These are phyloP conservation scores for Sugiyamaella xylanicola DNA, from an alignment of 1,139 yeast species.

Conservation along the genomic window DNA sequence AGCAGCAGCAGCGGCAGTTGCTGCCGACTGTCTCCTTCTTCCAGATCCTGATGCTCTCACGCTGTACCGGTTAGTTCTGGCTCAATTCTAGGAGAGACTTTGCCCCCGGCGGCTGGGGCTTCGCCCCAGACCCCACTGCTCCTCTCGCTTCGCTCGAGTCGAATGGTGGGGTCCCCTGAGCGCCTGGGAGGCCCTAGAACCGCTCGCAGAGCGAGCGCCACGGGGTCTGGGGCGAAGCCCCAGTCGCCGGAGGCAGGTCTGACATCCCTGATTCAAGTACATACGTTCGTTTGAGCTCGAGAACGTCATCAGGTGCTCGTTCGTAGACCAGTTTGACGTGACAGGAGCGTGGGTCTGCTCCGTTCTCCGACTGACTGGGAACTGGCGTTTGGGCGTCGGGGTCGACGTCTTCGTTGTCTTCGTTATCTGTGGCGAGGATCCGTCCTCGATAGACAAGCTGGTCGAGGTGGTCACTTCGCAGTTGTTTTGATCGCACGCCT, in stretches of 20 bases:
- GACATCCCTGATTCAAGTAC: conserved; percentile 20
- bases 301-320: conserved; percentile 50
- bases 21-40: background rate
- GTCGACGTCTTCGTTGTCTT: conserved; percentile 31
- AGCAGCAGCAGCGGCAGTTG: conserved; percentile 12
- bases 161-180: background rate
- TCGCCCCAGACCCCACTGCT: background rate
- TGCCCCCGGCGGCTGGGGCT: conserved; percentile 3
- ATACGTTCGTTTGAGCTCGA: conserved; percentile 36
- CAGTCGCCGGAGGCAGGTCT: background rate
- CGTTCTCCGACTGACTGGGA: conserved; percentile 18
- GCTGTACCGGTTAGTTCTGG: conserved; percentile 9
- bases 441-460: conserved; percentile 84
- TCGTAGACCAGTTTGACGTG: conserved; percentile 82
- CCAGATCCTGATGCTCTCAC: conserved; percentile 16
- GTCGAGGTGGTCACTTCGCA: conserved; percentile 71
- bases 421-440: conserved; percentile 32
- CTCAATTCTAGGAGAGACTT: background rate
- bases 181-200: too few relatives aligned
- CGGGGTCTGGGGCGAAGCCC: background rate
- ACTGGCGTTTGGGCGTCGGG: background rate
- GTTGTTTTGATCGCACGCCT: conserved; percentile 76
- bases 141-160: background rate
- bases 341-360: conserved; percentile 60
- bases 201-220: background rate